phyloP scores from a whole-genome alignment of 306 rosid genomes.

The Inga leiocalycina region DNA sequence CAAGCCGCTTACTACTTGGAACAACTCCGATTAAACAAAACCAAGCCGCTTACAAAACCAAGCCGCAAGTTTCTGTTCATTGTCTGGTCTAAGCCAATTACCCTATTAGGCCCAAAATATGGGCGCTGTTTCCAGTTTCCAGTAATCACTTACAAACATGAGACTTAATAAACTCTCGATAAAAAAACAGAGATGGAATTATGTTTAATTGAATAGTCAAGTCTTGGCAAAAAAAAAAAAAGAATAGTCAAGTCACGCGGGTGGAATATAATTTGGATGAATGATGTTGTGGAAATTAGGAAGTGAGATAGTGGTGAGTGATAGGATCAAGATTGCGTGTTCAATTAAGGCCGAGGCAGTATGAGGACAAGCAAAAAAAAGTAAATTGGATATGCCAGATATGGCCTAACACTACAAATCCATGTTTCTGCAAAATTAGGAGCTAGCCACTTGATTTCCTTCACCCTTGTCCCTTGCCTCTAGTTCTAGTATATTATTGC shows the following conservation, averaged over 20 bases:
- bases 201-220: not conserved
- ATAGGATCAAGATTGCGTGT: too few species aligned
- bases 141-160: not conserved
- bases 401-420: not conserved
- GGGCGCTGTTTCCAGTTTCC: not conserved
- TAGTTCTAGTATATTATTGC: not conserved
- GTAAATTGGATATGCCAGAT: not conserved
- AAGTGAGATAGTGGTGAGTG: not conserved
- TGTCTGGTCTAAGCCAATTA: not conserved
- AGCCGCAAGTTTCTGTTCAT: not conserved
- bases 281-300: not conserved
- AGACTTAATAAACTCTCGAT: not conserved
- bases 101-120: not conserved
- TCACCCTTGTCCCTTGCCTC: not conserved
- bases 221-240: too few species aligned
- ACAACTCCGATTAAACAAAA: too few species aligned
- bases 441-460: not conserved
- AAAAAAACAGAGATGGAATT: not conserved
- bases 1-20: too few species aligned
- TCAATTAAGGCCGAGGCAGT: not conserved
- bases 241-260: not conserved
- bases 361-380: not conserved
- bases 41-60: too few species aligned
- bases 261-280: not conserved
- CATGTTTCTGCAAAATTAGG: not conserved